Evolutionary conservation across 1,284 basidiomycete genomes (phyloP).

Genomic region (Austroboletus olivaceoglutinosus): DNA sequence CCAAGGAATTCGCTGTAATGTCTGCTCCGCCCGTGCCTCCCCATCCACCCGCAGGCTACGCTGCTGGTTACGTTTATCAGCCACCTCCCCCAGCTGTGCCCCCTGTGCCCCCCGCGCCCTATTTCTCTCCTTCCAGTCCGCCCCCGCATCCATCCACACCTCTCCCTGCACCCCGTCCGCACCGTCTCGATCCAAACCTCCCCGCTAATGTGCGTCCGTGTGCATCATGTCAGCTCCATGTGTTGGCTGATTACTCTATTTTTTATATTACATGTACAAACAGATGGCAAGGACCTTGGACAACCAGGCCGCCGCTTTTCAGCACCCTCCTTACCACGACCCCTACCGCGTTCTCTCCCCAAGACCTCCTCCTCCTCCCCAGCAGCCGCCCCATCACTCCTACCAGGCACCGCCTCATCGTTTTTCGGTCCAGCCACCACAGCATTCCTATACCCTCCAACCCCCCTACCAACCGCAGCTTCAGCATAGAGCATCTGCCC

Average conservation of each 20-base stretch:
- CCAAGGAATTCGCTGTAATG: too few relatives aligned
- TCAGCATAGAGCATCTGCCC: slow-evolving; percentile 25
- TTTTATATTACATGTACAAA: slow-evolving; percentile 29
- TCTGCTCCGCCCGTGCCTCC: slow-evolving; percentile 26
- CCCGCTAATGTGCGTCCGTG: slow-evolving; percentile 56
- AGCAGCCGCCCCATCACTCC: slow-evolving; percentile 12
- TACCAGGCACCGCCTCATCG: slow-evolving; percentile 13
- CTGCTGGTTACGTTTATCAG: slow-evolving; percentile 14
- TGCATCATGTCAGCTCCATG: slow-evolving; percentile 1
- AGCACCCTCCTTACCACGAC: slow-evolving; percentile 18
- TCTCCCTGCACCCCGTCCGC: slow-evolving; percentile 66
- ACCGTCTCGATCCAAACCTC: slow-evolving; percentile 57
- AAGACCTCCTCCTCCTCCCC: slow-evolving; percentile 19
- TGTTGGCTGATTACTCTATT: slow-evolving; percentile 15
- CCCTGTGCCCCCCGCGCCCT: slow-evolving; percentile 40
- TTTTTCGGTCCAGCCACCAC: slow-evolving; percentile 18
- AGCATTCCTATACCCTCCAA: slow-evolving; percentile 16
- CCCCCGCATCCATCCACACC: slow-evolving; percentile 40
- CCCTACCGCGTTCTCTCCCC: slow-evolving; percentile 22
- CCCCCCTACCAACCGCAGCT: slow-evolving; percentile 16
- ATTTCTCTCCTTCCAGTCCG: slow-evolving; percentile 23
- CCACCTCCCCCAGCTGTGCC: slow-evolving; percentile 44
- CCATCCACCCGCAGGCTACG: slow-evolving; percentile 9
- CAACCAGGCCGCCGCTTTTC: slow-evolving; percentile 36
- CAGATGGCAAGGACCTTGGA: slow-evolving; percentile 68